Percentiles rank a stretch among this genome's conserved stretches.
Conservation (phyloP, 345 rosid species). For the Aquilaria malaccensis region DNA sequence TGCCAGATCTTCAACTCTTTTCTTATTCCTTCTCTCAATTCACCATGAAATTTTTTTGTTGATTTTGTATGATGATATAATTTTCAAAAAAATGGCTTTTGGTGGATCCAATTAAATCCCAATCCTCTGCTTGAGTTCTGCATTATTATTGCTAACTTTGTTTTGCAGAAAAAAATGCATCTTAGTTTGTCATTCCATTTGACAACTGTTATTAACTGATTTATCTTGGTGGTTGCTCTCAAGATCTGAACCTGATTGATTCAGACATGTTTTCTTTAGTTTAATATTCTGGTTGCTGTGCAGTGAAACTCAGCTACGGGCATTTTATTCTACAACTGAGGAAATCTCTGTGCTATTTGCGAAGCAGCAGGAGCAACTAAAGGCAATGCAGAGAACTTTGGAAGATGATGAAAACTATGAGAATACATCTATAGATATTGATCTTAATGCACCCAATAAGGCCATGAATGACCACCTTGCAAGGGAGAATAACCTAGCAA, state of each 20-base stretch:
- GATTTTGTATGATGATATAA: too few species aligned
- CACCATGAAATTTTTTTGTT: too few species aligned
- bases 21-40: too few species aligned
- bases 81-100: too few species aligned
- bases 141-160: too few species aligned
- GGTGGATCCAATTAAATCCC: too few species aligned
- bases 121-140: too few species aligned
- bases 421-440: constrained; percentile 61
- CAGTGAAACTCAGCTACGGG: constrained; percentile 93
- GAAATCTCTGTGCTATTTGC: constrained; percentile 66
- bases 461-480: constrained; percentile 16
- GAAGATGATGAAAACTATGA: constrained; percentile 93
- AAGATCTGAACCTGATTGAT: background rate
- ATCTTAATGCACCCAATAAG: constrained; percentile 34
- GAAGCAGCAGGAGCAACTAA: constrained; percentile 95
- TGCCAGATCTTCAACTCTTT: too few species aligned
- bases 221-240: constrained; percentile 1
- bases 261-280: background rate
- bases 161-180: too few species aligned
- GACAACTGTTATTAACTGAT: constrained; percentile 4
- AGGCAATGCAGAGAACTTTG: constrained; percentile 84
- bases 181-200: background rate
- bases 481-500: constrained; percentile 25
- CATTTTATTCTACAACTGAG: constrained; percentile 95
- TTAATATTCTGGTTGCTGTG: constrained; percentile 14